These are phyloP conservation scores for Stentor roeselii DNA, from an alignment of 73 alveolate genomes.

Conservation along the genomic window DNA sequence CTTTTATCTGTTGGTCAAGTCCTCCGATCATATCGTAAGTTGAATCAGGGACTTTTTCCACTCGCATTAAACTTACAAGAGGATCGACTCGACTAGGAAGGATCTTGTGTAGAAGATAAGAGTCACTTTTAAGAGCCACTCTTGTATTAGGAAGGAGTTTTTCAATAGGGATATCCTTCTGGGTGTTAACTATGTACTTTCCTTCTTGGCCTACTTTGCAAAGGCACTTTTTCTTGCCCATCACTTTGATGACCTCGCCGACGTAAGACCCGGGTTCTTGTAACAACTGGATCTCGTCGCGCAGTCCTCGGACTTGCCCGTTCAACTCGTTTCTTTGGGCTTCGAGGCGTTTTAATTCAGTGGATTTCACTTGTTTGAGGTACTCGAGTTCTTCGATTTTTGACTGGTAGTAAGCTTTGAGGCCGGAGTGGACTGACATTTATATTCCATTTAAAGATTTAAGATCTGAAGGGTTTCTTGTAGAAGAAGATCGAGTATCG, in stretches of 20 bases:
- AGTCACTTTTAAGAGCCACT: slow-evolving; percentile 93
- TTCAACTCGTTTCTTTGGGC: slow-evolving; percentile 99
- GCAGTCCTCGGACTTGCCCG: slow-evolving; percentile 69
- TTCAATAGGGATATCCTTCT: slow-evolving; percentile 90
- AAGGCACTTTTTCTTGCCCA: slow-evolving; percentile 85
- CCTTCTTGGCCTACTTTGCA: slow-evolving; percentile 94
- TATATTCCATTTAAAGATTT: neutral
- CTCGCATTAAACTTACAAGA: slow-evolving; percentile 96
- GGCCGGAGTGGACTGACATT: slow-evolving; percentile 27
- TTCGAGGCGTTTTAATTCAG: slow-evolving; percentile 89
- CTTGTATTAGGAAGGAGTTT: slow-evolving; percentile 71
- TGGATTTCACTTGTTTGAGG: slow-evolving; percentile 68
- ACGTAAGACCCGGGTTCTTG: slow-evolving; percentile 94
- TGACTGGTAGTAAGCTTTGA: slow-evolving; percentile 28
- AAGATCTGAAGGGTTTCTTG: too few relatives aligned
- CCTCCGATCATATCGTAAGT: slow-evolving; percentile 99
- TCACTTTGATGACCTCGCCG: slow-evolving; percentile 97
- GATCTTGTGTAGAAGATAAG: slow-evolving; percentile 91
- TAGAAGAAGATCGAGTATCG: slow-evolving; percentile 59
- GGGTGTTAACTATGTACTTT: slow-evolving; percentile 96
- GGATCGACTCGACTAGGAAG: slow-evolving; percentile 99
- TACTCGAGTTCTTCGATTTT: slow-evolving; percentile 87
- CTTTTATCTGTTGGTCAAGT: slow-evolving; percentile 68
- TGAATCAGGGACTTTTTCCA: slow-evolving; percentile 99
- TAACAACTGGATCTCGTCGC: slow-evolving; percentile 91